Evolutionary conservation across 2,329 filamentous ascomycete genomes (phyloP).

Genomic region (Penicillium sumatraense): DNA sequence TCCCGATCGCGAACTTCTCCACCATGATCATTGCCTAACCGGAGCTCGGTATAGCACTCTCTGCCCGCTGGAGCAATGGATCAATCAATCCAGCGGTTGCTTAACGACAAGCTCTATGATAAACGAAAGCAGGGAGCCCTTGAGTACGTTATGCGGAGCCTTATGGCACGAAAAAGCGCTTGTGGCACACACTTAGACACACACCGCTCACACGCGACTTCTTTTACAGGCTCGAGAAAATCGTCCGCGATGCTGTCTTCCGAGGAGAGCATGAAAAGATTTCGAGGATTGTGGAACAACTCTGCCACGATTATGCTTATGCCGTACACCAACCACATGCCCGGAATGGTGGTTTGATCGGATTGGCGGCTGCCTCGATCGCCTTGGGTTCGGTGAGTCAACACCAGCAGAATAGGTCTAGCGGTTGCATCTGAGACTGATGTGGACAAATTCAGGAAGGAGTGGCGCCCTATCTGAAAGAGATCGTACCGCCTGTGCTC

Average conservation of each 20-base stretch:
- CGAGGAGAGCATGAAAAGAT: slow-evolving; percentile 80
- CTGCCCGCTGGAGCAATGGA: slow-evolving; percentile 67
- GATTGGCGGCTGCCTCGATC: slow-evolving; percentile 92
- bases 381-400: slow-evolving; percentile 82
- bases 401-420: not conserved
- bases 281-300: slow-evolving; percentile 86
- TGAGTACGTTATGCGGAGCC: slow-evolving; percentile 67
- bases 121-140: slow-evolving; percentile 95
- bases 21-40: slow-evolving; percentile 34
- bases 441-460: slow-evolving; percentile 63
- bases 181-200: not conserved
- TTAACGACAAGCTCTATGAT: slow-evolving; percentile 99
- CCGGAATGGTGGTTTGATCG: slow-evolving; percentile 93
- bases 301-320: slow-evolving; percentile 97
- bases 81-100: slow-evolving; percentile 80
- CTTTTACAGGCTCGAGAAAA: slow-evolving; percentile 74
- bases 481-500: slow-evolving; percentile 93
- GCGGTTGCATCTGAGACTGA: slow-evolving; percentile 16
- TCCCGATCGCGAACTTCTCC: slow-evolving; percentile 14
- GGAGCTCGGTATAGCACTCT: slow-evolving; percentile 27
- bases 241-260: slow-evolving; percentile 82
- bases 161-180: not conserved
- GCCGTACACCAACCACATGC: slow-evolving; percentile 96
- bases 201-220: slow-evolving; percentile 12
- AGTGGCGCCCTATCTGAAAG: slow-evolving; percentile 85